These are phyloP conservation scores for Tricholoma sp. DNA, from an alignment of 768 basidiomycete species.

Conservation along the genomic window DNA sequence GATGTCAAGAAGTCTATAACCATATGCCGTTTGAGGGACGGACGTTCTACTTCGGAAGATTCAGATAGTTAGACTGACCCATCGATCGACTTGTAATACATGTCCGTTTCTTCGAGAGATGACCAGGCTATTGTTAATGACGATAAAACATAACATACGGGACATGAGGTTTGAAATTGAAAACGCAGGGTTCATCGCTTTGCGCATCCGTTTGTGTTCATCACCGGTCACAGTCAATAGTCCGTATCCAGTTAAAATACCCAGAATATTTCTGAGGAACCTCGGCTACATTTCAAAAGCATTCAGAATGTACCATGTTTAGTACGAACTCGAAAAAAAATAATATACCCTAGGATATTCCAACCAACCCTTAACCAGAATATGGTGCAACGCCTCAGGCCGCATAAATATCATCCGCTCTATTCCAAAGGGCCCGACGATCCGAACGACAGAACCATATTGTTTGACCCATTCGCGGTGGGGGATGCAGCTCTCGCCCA, in stretches of 20 bases:
- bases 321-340: background rate
- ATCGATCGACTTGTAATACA: constrained; percentile 45
- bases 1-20: constrained; percentile 32
- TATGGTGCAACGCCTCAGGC: constrained; percentile 41
- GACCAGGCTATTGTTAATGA: background rate
- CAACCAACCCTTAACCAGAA: constrained; percentile 39
- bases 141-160: constrained; percentile 19
- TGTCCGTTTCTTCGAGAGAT: constrained; percentile 30
- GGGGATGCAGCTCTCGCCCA: constrained; percentile 35
- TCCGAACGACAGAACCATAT: constrained; percentile 38
- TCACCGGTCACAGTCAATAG: constrained; percentile 44
- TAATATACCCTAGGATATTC: constrained; percentile 24
- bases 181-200: constrained; percentile 48
- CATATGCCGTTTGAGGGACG: too few relatives aligned
- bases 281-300: constrained; percentile 26
- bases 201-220: constrained; percentile 46
- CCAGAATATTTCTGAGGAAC: constrained; percentile 37
- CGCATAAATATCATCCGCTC: constrained; percentile 40
- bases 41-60: too few relatives aligned
- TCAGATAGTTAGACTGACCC: constrained; percentile 22
- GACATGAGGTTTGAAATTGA: constrained; percentile 37
- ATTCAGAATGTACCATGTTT: background rate
- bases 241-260: constrained; percentile 39
- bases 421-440: constrained; percentile 40
- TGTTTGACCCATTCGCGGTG: constrained; percentile 43